Conservation (phyloP, 345 rosid species). For the Geranium brycei region DNA sequence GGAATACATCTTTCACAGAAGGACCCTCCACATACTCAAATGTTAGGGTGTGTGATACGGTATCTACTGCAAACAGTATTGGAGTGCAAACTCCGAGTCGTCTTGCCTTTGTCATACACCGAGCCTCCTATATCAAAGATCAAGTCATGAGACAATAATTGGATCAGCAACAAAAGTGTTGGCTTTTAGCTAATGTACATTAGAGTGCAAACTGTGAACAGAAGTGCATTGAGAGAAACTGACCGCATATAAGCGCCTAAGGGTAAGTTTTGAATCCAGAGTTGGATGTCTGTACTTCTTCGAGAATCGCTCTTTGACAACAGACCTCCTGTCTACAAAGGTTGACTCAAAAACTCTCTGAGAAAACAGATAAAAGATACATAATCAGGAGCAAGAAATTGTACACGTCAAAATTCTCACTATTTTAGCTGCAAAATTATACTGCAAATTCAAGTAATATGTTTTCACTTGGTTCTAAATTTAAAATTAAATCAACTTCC, state of each 20-base stretch:
- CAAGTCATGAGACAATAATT: not conserved
- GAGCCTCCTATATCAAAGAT: constrained; percentile 52
- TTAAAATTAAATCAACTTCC: not conserved
- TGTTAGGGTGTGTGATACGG: constrained; percentile 52
- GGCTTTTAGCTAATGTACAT: not conserved
- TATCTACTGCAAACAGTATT: constrained; percentile 62
- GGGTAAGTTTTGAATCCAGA: constrained; percentile 73
- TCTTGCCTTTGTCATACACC: constrained; percentile 94
- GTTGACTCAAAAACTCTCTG: constrained; percentile 75
- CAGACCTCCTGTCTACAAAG: constrained; percentile 61
- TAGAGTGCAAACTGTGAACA: not conserved
- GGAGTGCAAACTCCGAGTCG: constrained; percentile 78
- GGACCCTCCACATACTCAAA: constrained; percentile 76
- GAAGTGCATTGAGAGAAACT: constrained; percentile 12
- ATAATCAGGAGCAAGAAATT: not conserved
- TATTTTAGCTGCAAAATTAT: not conserved
- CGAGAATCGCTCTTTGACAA: constrained; percentile 82
- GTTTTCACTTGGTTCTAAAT: not conserved
- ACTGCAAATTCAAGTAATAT: not conserved
- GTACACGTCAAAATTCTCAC: not conserved
- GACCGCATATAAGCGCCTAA: constrained; percentile 81
- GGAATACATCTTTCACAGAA: constrained; percentile 67
- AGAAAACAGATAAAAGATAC: not conserved
- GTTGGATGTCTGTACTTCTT: constrained; percentile 92
- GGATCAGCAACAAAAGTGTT: not conserved